A percentile compares a stretch with the other conserved stretches of the same genome.
Evolutionary conservation across 495 filamentous ascomycete genomes (phyloP).

Genomic region (Xylaria cubensis): DNA sequence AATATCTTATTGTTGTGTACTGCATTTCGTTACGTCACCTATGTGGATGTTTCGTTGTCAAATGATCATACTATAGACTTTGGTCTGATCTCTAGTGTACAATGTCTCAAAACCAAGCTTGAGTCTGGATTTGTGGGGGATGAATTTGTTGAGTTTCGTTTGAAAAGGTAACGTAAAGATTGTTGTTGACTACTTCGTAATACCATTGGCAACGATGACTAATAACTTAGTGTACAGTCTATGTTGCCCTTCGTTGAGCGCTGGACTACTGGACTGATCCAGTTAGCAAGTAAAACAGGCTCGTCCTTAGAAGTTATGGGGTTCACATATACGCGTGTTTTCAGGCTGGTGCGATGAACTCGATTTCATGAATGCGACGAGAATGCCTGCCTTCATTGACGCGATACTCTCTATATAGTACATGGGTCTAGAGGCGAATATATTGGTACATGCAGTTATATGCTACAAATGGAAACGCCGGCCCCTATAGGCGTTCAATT

Average conservation of each 20-base stretch:
- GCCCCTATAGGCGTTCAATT: not conserved
- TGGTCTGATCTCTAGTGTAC: not conserved
- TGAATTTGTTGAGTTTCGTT: not conserved
- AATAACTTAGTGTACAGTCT: too few species aligned
- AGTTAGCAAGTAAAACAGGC: not conserved
- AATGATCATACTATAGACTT: not conserved
- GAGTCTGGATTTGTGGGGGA: not conserved
- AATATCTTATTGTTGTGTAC: not conserved
- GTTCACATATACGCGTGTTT: too few species aligned
- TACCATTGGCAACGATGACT: too few species aligned
- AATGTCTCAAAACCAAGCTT: not conserved
- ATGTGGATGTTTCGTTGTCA: not conserved
- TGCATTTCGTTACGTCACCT: not conserved
- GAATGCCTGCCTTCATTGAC: not conserved
- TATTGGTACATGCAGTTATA: not conserved
- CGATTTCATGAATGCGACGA: not conserved
- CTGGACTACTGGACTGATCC: too few species aligned
- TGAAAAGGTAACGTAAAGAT: too few species aligned
- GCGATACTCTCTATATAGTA: not conserved
- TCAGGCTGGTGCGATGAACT: not conserved
- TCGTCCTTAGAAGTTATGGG: too few species aligned
- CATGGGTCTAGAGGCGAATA: conserved; percentile 4
- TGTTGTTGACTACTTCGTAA: too few species aligned
- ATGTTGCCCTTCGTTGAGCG: too few species aligned
- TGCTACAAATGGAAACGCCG: not conserved